Evolutionary conservation across 495 filamentous ascomycete species (phyloP).

Genomic region (Staphylotrichum longicolle): DNA sequence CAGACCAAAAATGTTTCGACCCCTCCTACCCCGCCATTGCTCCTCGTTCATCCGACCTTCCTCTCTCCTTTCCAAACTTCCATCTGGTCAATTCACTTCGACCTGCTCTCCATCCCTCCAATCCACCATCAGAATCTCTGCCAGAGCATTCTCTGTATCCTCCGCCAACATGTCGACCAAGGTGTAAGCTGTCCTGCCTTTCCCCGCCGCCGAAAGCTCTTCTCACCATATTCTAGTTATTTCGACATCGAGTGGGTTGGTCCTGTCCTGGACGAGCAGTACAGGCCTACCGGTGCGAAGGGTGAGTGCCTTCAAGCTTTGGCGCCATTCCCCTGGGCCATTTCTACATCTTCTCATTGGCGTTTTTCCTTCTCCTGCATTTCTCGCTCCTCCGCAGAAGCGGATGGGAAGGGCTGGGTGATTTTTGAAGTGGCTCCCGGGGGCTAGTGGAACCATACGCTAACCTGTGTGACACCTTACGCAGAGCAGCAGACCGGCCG

Average conservation of each 20-base stretch:
- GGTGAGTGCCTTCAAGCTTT: constrained; percentile 48
- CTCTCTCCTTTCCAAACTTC: constrained; percentile 39
- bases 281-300: constrained; percentile 57
- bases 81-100: constrained; percentile 33
- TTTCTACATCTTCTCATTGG: too few species aligned
- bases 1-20: constrained; percentile 40
- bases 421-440: too few species aligned
- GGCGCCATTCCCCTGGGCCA: too few species aligned
- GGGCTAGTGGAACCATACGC: too few species aligned
- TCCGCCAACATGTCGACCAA: constrained; percentile 35
- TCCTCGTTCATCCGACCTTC: constrained; percentile 40
- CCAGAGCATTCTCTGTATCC: constrained; percentile 35
- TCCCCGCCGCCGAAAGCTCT: too few species aligned
- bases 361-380: too few species aligned
- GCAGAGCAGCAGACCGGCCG: constrained; percentile 64
- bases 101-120: constrained; percentile 28
- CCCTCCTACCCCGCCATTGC: constrained; percentile 50
- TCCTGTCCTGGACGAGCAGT: constrained; percentile 56
- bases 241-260: constrained; percentile 60
- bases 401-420: too few species aligned
- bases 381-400: too few species aligned
- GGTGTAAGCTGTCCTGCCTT: constrained; percentile 30
- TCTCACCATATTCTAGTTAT: constrained; percentile 29
- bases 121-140: constrained; percentile 31
- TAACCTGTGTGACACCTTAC: too few species aligned